phyloP scores from a whole-genome alignment of 1,284 basidiomycete genomes.

The Fomitiporia mediterranea region DNA sequence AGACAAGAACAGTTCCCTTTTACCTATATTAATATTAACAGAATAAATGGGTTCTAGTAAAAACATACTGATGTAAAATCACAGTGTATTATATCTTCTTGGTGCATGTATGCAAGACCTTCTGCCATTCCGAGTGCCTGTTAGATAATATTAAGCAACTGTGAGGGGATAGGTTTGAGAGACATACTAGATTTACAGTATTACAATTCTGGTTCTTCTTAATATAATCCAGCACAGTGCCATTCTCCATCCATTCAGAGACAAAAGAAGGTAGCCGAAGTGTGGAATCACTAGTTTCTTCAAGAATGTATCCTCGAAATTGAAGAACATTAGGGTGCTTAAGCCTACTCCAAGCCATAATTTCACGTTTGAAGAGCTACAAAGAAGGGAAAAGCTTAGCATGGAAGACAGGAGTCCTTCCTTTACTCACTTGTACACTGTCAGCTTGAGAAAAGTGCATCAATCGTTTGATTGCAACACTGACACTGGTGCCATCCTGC shows the following conservation, averaged over 20 bases:
- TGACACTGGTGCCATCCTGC: too few relatives aligned
- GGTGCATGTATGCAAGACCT: conserved; percentile 11
- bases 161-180: neutral
- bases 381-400: too few relatives aligned
- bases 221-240: neutral
- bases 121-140: conserved; percentile 10
- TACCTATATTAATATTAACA: neutral
- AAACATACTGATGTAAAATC: conserved; percentile 12
- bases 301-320: neutral
- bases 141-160: neutral
- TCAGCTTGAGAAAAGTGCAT: too few relatives aligned
- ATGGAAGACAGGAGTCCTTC: too few relatives aligned
- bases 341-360: neutral
- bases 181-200: neutral
- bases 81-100: conserved; percentile 2
- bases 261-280: neutral
- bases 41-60: neutral
- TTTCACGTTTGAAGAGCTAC: conserved; percentile 2
- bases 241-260: neutral
- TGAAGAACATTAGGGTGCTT: conserved; percentile 2
- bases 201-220: neutral
- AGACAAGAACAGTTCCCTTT: conserved; percentile 10
- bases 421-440: too few relatives aligned
- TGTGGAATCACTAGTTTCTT: neutral
- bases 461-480: too few relatives aligned